These are phyloP conservation scores for Aspergillus sp. DNA, from an alignment of 2,329 filamentous ascomycete genomes.

Conservation along the genomic window DNA sequence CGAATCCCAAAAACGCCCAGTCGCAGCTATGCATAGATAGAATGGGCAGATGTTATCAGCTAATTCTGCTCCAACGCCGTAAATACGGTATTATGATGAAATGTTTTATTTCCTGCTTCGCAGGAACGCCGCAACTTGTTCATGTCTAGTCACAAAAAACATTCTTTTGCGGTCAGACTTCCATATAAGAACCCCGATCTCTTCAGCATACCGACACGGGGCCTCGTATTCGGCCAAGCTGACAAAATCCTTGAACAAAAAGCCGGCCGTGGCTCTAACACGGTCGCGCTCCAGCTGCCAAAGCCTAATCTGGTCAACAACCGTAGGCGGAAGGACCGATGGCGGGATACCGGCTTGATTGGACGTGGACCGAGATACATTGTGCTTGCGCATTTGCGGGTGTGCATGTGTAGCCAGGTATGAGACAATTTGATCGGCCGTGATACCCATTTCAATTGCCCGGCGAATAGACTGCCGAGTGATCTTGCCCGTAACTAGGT, in stretches of 20 bases:
- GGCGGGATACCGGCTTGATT: constrained; percentile 40
- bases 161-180: constrained; percentile 73
- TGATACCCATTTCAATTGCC: constrained; percentile 88
- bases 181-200: constrained; percentile 88
- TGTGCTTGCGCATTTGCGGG: constrained; percentile 79
- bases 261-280: constrained; percentile 80
- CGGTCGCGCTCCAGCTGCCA: constrained; percentile 98
- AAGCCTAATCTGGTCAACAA: constrained; percentile 93
- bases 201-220: constrained; percentile 68
- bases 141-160: constrained; percentile 90
- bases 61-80: neutral
- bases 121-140: constrained; percentile 82
- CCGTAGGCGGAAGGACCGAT: constrained; percentile 85
- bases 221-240: constrained; percentile 63
- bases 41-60: constrained; percentile 7
- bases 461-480: constrained; percentile 84
- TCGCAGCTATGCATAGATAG: constrained; percentile 6
- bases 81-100: neutral
- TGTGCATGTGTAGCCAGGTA: constrained; percentile 93
- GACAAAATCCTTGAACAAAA: constrained; percentile 86
- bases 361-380: constrained; percentile 37
- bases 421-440: constrained; percentile 88
- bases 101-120: constrained; percentile 54
- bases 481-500: constrained; percentile 88
- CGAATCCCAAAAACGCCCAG: constrained; percentile 2